Percentiles rank a stretch among this genome's conserved stretches.
These are phyloP conservation scores for Boletus rubroflammeus DNA, from an alignment of 768 basidiomycete species.

Conservation along the genomic window DNA sequence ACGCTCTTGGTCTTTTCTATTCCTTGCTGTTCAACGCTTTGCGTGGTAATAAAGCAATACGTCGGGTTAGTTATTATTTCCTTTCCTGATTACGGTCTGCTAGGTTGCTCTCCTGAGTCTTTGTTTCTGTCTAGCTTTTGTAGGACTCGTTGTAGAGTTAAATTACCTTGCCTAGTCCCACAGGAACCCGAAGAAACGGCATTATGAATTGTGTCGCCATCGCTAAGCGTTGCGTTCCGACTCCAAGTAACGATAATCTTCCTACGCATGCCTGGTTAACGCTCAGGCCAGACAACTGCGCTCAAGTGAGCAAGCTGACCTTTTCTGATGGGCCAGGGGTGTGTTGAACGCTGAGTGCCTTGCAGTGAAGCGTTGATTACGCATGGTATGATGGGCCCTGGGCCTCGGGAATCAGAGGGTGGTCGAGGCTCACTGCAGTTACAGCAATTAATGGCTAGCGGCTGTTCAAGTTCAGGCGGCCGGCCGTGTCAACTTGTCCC, in stretches of 20 bases:
- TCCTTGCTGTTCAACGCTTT: constrained; percentile 8
- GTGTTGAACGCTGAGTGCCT: neutral
- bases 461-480: neutral
- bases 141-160: constrained; percentile 8
- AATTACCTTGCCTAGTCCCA: neutral
- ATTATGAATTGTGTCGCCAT: neutral
- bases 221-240: neutral
- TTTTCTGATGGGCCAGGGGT: neutral
- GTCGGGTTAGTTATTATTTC: constrained; percentile 1
- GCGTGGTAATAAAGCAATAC: neutral
- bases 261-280: no score
- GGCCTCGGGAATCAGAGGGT: no score
- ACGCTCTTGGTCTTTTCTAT: constrained; percentile 9
- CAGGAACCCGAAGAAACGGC: neutral
- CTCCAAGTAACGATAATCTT: neutral
- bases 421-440: no score
- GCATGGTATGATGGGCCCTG: neutral
- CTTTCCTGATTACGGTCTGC: neutral
- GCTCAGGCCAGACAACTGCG: no score
- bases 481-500: neutral
- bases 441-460: neutral
- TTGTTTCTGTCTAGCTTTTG: constrained; percentile 6
- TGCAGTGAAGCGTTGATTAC: neutral
- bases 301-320: no score
- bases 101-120: constrained; percentile 5